Evolutionary conservation across 805 yeast species (phyloP), one percentile per base, ranked within the genome.

Genomic region (Yarrowia sp.): DNA sequence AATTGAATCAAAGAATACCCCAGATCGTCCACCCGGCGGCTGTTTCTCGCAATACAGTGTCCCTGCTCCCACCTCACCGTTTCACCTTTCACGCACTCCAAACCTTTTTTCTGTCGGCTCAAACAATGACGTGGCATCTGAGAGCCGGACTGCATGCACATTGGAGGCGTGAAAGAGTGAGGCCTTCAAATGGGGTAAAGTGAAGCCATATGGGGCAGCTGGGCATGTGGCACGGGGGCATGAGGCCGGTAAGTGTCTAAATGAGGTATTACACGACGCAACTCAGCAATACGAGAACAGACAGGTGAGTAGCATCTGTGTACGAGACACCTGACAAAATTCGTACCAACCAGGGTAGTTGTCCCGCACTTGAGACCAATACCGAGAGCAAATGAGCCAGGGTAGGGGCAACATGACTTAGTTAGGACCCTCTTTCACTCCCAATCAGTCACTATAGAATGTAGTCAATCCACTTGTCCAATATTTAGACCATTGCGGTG

Each of bases 111-210:
- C n/a, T 10, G 8, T 22, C 22, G 30, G 22, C 41, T 51, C 58
- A 51, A 51, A 33, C 58, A 51, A 51, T 51, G 58, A 51, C 58
- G 58, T 51, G 58, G 58, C 58, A 33, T 33, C 30, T 16, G 58
- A 17, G 24, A n/a, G 36, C 28, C 28, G 14, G 28, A 24, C 28
- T 22, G 58, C 58, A 33, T 51, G 58, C 41, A 22, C 58, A 30
- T 32, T 33, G 41, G 58, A 35, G 22, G 58, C 10, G 58, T 51
- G 38, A 48, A 17, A 28, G 35, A 11, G 54, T 24, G 22, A 21
- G 22, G 28, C 17, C 12, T 17, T 30, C 36, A 14, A 6, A 48
- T 48, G 54, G 54, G 54, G 54, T 48, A 48, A 17, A n/a, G 26
- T 9, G 14, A 17, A 7, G 16, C 43, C 21, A 9, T 9, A n/a